Percentiles rank a stretch among this genome's conserved stretches.
These are phyloP conservation scores for Podaxis mareebaensis DNA, from an alignment of 768 basidiomycete species.

Conservation along the genomic window DNA sequence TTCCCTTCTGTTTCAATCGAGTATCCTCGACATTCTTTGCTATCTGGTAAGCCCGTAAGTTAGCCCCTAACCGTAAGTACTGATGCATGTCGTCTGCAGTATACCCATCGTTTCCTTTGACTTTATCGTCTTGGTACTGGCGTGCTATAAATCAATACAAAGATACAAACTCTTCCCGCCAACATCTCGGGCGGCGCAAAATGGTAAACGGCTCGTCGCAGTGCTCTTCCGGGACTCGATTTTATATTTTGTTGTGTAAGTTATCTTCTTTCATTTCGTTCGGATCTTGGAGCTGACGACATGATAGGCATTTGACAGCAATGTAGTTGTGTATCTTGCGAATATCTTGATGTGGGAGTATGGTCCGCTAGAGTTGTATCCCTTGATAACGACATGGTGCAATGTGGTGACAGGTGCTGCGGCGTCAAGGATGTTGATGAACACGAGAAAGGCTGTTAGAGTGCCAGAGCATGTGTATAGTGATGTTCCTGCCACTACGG, in stretches of 20 bases:
- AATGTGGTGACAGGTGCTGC: constrained; percentile 5
- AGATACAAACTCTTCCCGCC: constrained; percentile 5
- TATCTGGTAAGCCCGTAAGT: not conserved
- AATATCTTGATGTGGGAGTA: constrained; percentile 6
- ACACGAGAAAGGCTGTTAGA: constrained; percentile 1
- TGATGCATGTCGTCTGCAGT: not conserved
- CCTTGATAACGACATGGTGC: constrained; percentile 1
- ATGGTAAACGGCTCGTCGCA: not conserved
- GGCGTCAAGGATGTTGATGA: constrained; percentile 2
- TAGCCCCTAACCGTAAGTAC: not conserved
- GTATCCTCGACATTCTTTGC: constrained; percentile 9
- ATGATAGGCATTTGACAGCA: not conserved
- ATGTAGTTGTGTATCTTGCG: constrained; percentile 1
- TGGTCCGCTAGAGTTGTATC: constrained; percentile 3
- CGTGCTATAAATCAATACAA: constrained; percentile 1
- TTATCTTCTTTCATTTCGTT: not conserved
- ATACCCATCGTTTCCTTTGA: constrained; percentile 7
- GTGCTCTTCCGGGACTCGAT: constrained; percentile 3
- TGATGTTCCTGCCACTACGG: not conserved
- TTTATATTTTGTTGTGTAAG: constrained; percentile 3
- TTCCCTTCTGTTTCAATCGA: constrained; percentile 2
- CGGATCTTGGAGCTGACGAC: not conserved
- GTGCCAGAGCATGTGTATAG: not conserved
- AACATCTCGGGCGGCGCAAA: constrained; percentile 1
- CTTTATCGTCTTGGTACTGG: not conserved